A percentile compares a stretch with the other conserved stretches of the same genome.
phyloP scores from a whole-genome alignment of 495 filamentous ascomycete genomes.

The Pyrenopolyporus hunteri region DNA sequence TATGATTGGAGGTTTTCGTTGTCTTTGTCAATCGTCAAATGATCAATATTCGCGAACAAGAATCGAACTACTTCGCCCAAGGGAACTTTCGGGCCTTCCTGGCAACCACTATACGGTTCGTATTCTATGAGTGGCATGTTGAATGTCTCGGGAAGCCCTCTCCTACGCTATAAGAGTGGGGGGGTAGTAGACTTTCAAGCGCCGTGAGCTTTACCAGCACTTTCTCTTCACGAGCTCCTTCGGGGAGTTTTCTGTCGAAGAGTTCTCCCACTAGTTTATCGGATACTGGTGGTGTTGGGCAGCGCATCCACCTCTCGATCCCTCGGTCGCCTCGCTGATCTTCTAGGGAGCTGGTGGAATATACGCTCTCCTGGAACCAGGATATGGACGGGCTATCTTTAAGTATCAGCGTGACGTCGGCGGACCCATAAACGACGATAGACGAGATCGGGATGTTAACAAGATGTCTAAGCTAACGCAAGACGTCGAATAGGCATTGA shows the following conservation, averaged over 20 bases:
- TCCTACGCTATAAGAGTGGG: not conserved
- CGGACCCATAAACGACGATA: not conserved
- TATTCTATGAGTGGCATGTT: not conserved
- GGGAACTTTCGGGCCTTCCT: no score
- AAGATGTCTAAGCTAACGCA: not conserved
- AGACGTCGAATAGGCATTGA: not conserved
- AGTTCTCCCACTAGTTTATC: conserved; percentile 1
- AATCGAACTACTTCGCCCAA: conserved; percentile 3
- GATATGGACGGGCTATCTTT: conserved; percentile 13
- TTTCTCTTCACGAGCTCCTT: not conserved
- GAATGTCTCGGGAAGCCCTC: not conserved
- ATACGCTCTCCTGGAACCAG: conserved; percentile 31
- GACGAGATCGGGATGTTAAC: not conserved
- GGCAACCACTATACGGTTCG: not conserved
- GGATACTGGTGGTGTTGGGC: conserved; percentile 29
- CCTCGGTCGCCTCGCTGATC: conserved; percentile 27
- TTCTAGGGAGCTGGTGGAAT: conserved; percentile 24
- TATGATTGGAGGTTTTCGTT: conserved; percentile 13
- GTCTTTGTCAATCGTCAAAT: conserved; percentile 2
- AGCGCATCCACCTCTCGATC: conserved; percentile 33
- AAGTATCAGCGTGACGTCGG: conserved; percentile 10
- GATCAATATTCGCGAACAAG: not conserved
- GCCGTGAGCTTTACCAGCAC: conserved; percentile 14
- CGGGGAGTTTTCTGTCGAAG: not conserved
- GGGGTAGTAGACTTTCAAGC: conserved; percentile 16